A percentile compares a stretch with the other conserved stretches of the same genome.
These are phyloP conservation scores for Sarocladium oryzae DNA, from an alignment of 2,329 filamentous ascomycete genomes.

Conservation along the genomic window DNA sequence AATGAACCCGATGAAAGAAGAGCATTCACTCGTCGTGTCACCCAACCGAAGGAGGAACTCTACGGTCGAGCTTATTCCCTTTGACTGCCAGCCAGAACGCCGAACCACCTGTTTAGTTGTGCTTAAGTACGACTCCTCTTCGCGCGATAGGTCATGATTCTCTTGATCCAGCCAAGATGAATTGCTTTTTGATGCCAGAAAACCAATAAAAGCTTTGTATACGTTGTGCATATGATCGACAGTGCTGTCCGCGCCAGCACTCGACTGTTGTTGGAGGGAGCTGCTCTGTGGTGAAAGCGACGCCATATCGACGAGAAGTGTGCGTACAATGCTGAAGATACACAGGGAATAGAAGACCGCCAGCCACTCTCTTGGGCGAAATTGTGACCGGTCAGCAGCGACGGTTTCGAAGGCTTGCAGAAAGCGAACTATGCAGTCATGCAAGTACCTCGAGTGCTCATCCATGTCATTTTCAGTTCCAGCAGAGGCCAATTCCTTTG, in stretches of 20 bases:
- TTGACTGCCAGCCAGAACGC: slow-evolving; percentile 39
- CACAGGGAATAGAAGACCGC: slow-evolving; percentile 49
- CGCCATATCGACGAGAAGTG: slow-evolving; percentile 41
- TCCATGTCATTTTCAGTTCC: slow-evolving; percentile 40
- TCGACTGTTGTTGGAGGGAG: neutral
- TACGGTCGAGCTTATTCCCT: slow-evolving; percentile 38
- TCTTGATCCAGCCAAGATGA: slow-evolving; percentile 34
- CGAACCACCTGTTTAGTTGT: slow-evolving; percentile 39
- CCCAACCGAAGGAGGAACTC: slow-evolving; percentile 47
- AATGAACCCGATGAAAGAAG: slow-evolving; percentile 25
- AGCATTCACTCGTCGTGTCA: slow-evolving; percentile 31
- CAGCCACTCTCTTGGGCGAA: slow-evolving; percentile 40
- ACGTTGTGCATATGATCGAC: slow-evolving; percentile 35
- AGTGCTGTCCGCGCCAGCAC: neutral
- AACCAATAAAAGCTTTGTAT: slow-evolving; percentile 44
- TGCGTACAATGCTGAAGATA: slow-evolving; percentile 51
- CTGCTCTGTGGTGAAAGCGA: slow-evolving; percentile 13
- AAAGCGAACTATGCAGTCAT: slow-evolving; percentile 45
- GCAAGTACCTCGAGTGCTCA: slow-evolving; percentile 40
- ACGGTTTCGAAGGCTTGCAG: slow-evolving; percentile 45
- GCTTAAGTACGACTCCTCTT: slow-evolving; percentile 38
- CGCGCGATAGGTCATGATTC: slow-evolving; percentile 33
- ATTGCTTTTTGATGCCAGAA: slow-evolving; percentile 38
- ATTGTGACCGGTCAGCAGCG: slow-evolving; percentile 30
- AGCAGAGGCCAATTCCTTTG: slow-evolving; percentile 16